Evolutionary conservation across 805 yeast genomes (phyloP), one percentile per base, ranked within the genome.

Genomic region (Schwanniomyces vanrijiae): DNA sequence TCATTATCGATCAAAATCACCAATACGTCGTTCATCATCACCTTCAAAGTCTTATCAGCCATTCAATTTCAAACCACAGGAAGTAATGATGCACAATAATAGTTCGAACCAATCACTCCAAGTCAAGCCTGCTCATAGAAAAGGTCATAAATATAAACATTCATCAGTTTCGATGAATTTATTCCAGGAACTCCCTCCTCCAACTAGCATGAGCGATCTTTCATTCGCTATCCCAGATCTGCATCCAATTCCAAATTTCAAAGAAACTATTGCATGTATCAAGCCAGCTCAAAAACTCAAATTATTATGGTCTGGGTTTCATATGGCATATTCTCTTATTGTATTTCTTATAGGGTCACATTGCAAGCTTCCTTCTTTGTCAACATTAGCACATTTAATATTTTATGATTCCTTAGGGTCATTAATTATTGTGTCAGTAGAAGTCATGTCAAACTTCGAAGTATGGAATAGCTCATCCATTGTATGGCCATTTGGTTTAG

Each of bases 131-230:
- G 83, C 87, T 0, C 88, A 83, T 57, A 83, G 99, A 73, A 83
- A 91, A 55, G 99, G 99, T 5, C 99, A 92, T 66, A 80, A 92
- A 55, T 92, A 92, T 63, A 92, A 92, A 63, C 98, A 92, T 65
- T 90, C 97, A 2, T 90, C 97, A 7, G 96, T 92, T 5, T 90
- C 96, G 4, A 87, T 92, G 94, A 91, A 92, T 64, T 78, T 92
- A 62, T 92, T 94, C 63, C 96, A 89, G 65, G 97, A 92, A 60
- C 96, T 97, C 1, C 86, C 90, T 13, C 71, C 73, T 2, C 58
- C 64, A 3, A 31, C 45, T 11, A 45, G 47, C 19, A 14, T 51
- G 16, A 81, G 75, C 35, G 75, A 84, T 31, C 83, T 86, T 4
- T 86, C 90, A 0, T 67, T 74, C 29, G 74, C 81, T 37, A 69